These are phyloP conservation scores for Rosellinia necatrix DNA, from an alignment of 2,329 filamentous ascomycete species.

Conservation along the genomic window DNA sequence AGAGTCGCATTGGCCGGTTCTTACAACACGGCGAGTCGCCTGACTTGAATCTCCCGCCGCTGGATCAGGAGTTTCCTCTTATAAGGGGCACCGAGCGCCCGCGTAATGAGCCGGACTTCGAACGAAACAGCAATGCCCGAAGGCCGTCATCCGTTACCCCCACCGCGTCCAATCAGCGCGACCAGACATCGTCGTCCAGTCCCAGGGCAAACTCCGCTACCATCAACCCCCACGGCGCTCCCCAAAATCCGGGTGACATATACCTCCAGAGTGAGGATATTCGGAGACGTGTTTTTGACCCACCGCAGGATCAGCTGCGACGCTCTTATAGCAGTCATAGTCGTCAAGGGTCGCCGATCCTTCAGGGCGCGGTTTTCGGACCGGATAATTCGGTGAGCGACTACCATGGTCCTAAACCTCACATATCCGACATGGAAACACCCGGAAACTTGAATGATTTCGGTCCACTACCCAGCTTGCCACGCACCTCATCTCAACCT, in stretches of 20 bases:
- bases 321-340: conserved; percentile 24
- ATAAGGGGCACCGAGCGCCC: conserved; percentile 23
- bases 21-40: conserved; percentile 39
- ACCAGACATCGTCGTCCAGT: conserved; percentile 29
- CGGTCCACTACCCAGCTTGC: conserved; percentile 11
- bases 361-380: conserved; percentile 27
- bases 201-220: conserved; percentile 28
- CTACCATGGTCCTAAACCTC: conserved; percentile 26
- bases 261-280: conserved; percentile 42
- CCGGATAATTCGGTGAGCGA: conserved; percentile 32
- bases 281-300: conserved; percentile 34
- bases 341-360: conserved; percentile 24
- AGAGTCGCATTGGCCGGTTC: conserved; percentile 41
- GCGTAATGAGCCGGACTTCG: conserved; percentile 21
- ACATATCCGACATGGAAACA: conserved; percentile 19
- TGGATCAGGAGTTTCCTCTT: conserved; percentile 32
- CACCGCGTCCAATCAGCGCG: conserved; percentile 21
- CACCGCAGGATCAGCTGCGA: conserved; percentile 26
- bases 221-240: conserved; percentile 40
- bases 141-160: conserved; percentile 24
- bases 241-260: conserved; percentile 42
- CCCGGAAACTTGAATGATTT: conserved; percentile 26
- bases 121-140: conserved; percentile 23
- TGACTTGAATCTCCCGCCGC: conserved; percentile 36
- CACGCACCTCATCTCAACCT: conserved; percentile 25